Base-by-base conservation (phyloP, 257 asterid species). In the Solanum commersonii region DNA sequence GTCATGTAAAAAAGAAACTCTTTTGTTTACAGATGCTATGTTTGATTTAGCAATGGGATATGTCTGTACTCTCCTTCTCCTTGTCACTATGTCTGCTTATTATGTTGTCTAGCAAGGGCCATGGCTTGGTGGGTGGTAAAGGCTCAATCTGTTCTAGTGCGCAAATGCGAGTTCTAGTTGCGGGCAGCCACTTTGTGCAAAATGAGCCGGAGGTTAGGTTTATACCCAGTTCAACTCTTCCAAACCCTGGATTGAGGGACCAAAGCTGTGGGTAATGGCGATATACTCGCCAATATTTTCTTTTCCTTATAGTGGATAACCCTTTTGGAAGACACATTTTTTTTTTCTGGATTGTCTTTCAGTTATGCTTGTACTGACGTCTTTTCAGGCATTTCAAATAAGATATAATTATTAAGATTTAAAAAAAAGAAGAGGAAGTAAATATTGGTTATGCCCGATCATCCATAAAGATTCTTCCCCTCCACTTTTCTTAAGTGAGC, bases 131-230 rank as follows among this genome's bases (percentile, higher is more conserved):
- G 59, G 74, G 84, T 85, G 63, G 83, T 84, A 63, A 68, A 88
- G 42, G 70, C 84, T 85, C 87, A 65, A 85, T 46, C 87, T 65
- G 87, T 85, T 86, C 90, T 65, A 63, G 88, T 84, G 78, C 34
- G 56, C 60, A 76, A 84, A 77, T 88, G 83, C 37, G 40, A 68
- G 83, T 76, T 76, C 63, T 82, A 88, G 87, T 85, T 88, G 85
- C 72, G 27, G 44, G 74, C 76, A 85, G 84, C 86, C 88, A 77
- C 90, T 88, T 63, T 78, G 87, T 42, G 90, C 84, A 40, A 72
- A 84, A 25, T 88, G 82, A 37, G 88, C 82, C 84, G 59, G 59
- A 86, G 87, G 38, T 86, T 46, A 27, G 84, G 87, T 86, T 77
- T 79, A 37, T 56, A 68, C 77, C 88, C 79, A 78, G 60, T 85